Base-by-base conservation (phyloP, 805 yeast species). In the Yarrowia osloensis region DNA sequence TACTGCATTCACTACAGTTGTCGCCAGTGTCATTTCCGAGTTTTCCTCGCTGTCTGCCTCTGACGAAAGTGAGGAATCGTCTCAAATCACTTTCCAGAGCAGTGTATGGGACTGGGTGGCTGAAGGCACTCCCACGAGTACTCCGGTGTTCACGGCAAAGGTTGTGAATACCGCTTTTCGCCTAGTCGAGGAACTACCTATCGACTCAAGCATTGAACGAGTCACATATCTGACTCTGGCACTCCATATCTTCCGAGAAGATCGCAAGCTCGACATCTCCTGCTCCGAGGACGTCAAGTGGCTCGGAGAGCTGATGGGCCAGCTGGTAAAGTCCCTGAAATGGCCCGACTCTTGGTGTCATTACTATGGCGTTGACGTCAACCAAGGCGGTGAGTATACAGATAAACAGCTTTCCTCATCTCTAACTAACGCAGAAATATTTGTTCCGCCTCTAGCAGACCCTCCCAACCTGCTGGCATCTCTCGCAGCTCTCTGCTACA, bases 401-500 rank as follows among this genome's bases (percentile, higher is more conserved):
- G 21, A 1, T 6, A 19, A 4, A 15, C 15, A n/a, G 19, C 31
- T 7, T 26, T 17, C 11, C 3, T 4, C 19, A 2, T 12, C 15
- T 3, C 3, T 9, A 28, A 19, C 37, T 55, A 57, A 57, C 63
- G 13, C 26, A 40, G 63, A 26, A 39, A 28, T 6, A 11, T 57
- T 57, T 40, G 63, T 57, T 13, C 63, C 63, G 0, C 63, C 63
- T 4, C 21, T 57, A 13, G 63, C 47, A 11, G 49, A 57, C 15
- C 49, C 63, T 15, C 63, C 63, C 2, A 57, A 57, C 28, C 47
- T 57, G 22, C 28, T 57, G 22, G 63, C 63, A 3, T 37, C 63
- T 6, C 49, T 57, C 1, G 66, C 0, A 74, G 78, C 9, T 77
- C 81, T 13, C 71, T 77, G 3, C 76, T 76, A 35, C 71, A 93